Evolutionary conservation across 139 green algal species (phyloP), one percentile per base, ranked within the genome.

Genomic region (Trebouxia sp.): DNA sequence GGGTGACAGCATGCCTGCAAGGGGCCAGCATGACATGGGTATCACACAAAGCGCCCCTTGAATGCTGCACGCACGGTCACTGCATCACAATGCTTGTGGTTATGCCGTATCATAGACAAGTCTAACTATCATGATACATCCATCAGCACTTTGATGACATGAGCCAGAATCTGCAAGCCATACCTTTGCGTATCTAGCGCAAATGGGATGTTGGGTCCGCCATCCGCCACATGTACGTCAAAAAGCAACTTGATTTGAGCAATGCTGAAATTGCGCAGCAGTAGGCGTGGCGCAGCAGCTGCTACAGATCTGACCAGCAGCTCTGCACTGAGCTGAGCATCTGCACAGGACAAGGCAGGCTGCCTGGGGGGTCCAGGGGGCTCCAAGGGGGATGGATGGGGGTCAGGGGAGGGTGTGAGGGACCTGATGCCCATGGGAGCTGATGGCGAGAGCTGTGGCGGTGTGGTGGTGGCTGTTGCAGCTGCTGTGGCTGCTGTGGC

Each of bases 201-300:
- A 32, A 88, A 62, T 3, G 83, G 83, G 26, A 89, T 58, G 6
- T 72, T 65, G 7, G 70, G 56, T n/a, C 53, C 85, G 41, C 70
- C 81, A 50, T 69, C 65, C 8, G 78, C n/a, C 7, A 86, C 48
- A 58, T 89, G 86, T 0, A 87, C 35, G 55, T 89, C 86, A 50
- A 86, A 17, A 53, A 86, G 79, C 74, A 89, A 66, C n/a, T 79
- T 47, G 37, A 89, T 4, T 39, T 75, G 43, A 8, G 50, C 53
- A 12, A 85, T 56, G 45, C 38, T 35, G 66, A 83, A 58, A 17
- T 56, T 22, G 53, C 79, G 58, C 22, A 85, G 41, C 66, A 83
- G 32, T 66, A 85, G 67, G 15, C 76, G 51, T n/a, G 43, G 69
- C 11, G 82, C 84, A 1, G 84, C 72, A 1, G 78, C 79, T 0